Base-by-base conservation (phyloP, 2,329 filamentous ascomycete genomes). In the Zarea fungicola region DNA sequence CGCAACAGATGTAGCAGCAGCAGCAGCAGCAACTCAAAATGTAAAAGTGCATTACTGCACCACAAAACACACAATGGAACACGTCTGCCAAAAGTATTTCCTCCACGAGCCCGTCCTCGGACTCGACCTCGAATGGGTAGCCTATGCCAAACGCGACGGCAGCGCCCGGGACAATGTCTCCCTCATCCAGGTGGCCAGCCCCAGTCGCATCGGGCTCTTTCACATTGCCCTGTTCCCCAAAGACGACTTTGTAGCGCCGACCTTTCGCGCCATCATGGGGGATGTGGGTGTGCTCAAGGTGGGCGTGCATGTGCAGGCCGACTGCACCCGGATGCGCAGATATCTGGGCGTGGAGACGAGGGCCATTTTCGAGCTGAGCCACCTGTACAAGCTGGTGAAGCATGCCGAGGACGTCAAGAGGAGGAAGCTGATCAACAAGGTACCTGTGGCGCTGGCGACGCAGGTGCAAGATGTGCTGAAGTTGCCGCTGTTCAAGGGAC, bases 41-140 rank as follows among this genome's bases (percentile, higher is more conserved):
- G 80, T 89, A 39, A 78, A 75, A 49, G 80, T 95, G 1, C 82
- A 92, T 61, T 96, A 96, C 65, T 95, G 89, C 71, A 81, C 71
- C 42, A 85, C 73, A 49, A 77, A 76, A 37, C 71, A 80, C 29
- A 80, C 78, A 3, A 85, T 86, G 16, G 89, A 96, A 62, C 67
- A 71, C 6, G 76, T 87, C 7, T 73, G 81, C 51, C 65, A 80
- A 51, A 65, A 78, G 50, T 75, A 85, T 50, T 96, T 96, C 56
- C 61, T 83, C 32, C 56, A 76, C 22, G 81, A 93, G 59, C 73
- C 80, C 32, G 67, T 95, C 2, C 63, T 96, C n/a, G 91, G 91
- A 0, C 89, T 96, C 53, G 91, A 96, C 60, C 76, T 96, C 53
- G 92, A 96, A 69, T 96, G 92, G 91, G 75, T 81, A 45, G 55